Base-by-base conservation (phyloP, 2,329 filamentous ascomycete genomes). In the Xylogone sp. region DNA sequence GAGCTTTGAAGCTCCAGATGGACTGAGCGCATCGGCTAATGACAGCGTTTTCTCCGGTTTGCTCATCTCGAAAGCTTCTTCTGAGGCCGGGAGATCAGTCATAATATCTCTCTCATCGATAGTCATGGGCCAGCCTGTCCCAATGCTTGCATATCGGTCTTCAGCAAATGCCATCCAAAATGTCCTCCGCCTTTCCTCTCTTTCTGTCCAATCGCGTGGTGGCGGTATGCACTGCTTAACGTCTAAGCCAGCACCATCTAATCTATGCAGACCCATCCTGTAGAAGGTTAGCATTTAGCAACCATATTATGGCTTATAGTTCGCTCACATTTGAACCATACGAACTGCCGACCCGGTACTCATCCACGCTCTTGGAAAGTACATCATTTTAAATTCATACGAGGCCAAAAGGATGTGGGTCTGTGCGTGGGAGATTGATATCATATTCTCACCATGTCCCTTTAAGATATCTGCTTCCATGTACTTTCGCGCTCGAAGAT, bases 371-470 rank as follows among this genome's bases (percentile, higher is more conserved):
- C 94, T 78, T 1, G 94, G 93, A 61, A 97, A 97, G 68, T 91
- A 95, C 89, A 97, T 96, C 79, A 89, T 88, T 71, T 93, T 96
- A 75, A 97, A 97, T 68, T 99, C 94, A 62, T 96, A 97, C 0
- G 81, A 84, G 5, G 85, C 82, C 45, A 95, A 77, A 19, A 97
- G 74, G 21, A 84, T 76, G 78, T 95, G 95, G 1, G 89, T 83
- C 68, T 99, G 94, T 47, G 87, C 88, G 68, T 96, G 90, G 16
- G 87, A 86, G 24, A 97, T 76, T 1, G 87, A 93, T 59, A 97
- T 88, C 66, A 95, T 88, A 58, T 85, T 80, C 68, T 97, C 93
- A 49, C 94, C 94, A 59, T 93, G 91, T 3, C 93, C 92, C 67
- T 89, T 94, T 75, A 97, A 85, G 68, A 95, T 91, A 65, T 97